Evolutionary conservation across 164 flowering plant species (phyloP).

Genomic region (Liquidambar formosana): DNA sequence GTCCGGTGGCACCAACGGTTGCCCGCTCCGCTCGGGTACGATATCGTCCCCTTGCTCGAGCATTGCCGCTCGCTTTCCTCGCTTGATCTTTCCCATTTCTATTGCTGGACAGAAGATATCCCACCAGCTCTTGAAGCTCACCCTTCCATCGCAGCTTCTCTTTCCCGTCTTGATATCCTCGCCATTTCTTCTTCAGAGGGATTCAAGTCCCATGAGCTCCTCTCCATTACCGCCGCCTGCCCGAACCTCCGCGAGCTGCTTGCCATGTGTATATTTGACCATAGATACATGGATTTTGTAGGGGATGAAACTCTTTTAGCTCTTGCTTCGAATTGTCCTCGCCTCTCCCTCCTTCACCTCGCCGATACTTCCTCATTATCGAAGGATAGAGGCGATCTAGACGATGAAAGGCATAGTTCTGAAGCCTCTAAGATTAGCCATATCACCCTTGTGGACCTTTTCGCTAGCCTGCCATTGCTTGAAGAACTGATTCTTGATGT

Average conservation of each 20-base stretch:
- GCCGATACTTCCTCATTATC: conserved; percentile 54
- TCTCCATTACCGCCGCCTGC: conserved; percentile 51
- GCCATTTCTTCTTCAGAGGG: conserved; percentile 68
- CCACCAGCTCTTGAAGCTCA: conserved; percentile 51
- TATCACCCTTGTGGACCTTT: conserved; percentile 44
- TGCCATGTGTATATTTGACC: conserved; percentile 71
- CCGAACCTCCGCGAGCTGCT: conserved; percentile 49
- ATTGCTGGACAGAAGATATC: conserved; percentile 88
- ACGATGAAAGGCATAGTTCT: conserved; percentile 36
- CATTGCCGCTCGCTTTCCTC: conserved; percentile 32
- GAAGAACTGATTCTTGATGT: conserved; percentile 74
- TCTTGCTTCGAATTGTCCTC: conserved; percentile 55
- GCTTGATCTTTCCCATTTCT: conserved; percentile 73
- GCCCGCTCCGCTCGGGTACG: conserved; percentile 45
- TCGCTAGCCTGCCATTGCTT: conserved; percentile 50
- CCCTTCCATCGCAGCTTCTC: conserved; percentile 27
- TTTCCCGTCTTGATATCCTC: conserved; percentile 49
- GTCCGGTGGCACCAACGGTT: conserved; percentile 89
- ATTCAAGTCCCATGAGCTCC: conserved; percentile 62
- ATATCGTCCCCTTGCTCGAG: conserved; percentile 47
- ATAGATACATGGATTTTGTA: conserved; percentile 69
- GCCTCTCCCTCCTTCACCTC: conserved; percentile 54
- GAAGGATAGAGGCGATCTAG: conserved; percentile 34
- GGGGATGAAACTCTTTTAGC: conserved; percentile 64
- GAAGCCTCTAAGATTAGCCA: conserved; percentile 62